These are phyloP conservation scores for Echria macrotheca DNA, from an alignment of 495 filamentous ascomycete genomes.

Conservation along the genomic window DNA sequence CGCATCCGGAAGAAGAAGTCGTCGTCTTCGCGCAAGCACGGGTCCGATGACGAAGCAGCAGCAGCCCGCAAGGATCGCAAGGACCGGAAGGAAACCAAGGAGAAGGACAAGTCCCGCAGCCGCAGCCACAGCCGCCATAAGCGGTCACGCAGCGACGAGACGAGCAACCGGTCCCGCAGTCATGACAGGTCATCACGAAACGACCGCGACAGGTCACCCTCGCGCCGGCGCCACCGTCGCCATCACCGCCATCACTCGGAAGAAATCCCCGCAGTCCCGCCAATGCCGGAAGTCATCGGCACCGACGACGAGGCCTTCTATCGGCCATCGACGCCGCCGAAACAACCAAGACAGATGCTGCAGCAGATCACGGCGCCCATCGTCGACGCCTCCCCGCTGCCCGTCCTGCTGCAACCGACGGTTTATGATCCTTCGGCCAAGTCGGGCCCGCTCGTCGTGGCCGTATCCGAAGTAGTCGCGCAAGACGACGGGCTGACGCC, in stretches of 20 bases:
- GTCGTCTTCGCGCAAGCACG: slow-evolving; percentile 21
- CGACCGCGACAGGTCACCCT: too few species aligned
- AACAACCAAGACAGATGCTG: slow-evolving; percentile 6
- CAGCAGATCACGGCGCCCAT: slow-evolving; percentile 46
- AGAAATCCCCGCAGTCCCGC: slow-evolving; percentile 16
- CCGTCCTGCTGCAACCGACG: slow-evolving; percentile 38
- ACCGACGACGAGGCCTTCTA: slow-evolving; percentile 35
- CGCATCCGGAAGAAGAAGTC: slow-evolving; percentile 37
- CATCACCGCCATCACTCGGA: slow-evolving; percentile 29
- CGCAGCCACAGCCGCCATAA: slow-evolving; percentile 29
- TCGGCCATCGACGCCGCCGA: slow-evolving; percentile 31
- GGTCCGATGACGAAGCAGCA: slow-evolving; percentile 9
- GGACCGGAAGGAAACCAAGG: slow-evolving; percentile 18
- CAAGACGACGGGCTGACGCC: slow-evolving; percentile 35
- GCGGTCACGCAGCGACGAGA: slow-evolving; percentile 27
- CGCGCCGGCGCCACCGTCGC: slow-evolving; percentile 22
- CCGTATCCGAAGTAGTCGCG: neutral
- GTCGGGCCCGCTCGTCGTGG: slow-evolving; percentile 21
- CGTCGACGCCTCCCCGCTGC: slow-evolving; percentile 37
- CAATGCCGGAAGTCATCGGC: slow-evolving; percentile 35
- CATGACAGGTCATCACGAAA: slow-evolving; percentile 13
- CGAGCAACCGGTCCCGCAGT: slow-evolving; percentile 17
- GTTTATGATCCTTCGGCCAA: slow-evolving; percentile 42
- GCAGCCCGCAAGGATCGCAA: slow-evolving; percentile 13
- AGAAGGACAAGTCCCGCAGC: slow-evolving; percentile 22